Conservation (phyloP, 805 yeast genomes). For the Metschnikowia santaceciliae region DNA sequence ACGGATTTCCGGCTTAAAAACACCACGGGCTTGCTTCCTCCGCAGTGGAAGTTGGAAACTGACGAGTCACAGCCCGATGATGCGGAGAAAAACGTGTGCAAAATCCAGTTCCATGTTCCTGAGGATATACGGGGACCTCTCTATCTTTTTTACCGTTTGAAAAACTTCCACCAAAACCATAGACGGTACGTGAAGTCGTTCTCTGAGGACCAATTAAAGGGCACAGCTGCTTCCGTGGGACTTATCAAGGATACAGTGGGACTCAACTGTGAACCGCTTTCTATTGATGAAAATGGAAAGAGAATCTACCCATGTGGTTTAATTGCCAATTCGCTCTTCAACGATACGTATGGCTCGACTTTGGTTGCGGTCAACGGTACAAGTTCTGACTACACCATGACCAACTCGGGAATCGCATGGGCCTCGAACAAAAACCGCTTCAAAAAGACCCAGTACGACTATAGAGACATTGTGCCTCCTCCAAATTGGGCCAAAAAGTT, state of each 20-base stretch:
- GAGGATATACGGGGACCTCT: slow-evolving; percentile 35
- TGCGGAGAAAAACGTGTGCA: slow-evolving; percentile 47
- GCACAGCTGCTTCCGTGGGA: slow-evolving; percentile 33
- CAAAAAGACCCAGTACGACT: slow-evolving; percentile 38
- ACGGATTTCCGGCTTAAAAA: slow-evolving; percentile 34
- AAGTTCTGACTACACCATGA: slow-evolving; percentile 27
- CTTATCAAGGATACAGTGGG: slow-evolving; percentile 40
- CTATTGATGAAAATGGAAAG: slow-evolving; percentile 38
- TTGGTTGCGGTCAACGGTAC: slow-evolving; percentile 38
- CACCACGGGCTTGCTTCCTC: slow-evolving; percentile 14
- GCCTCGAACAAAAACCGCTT: slow-evolving; percentile 33
- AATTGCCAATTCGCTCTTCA: slow-evolving; percentile 75
- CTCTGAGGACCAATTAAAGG: slow-evolving; percentile 41
- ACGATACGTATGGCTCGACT: slow-evolving; percentile 54
- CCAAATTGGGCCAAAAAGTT: slow-evolving; percentile 43
- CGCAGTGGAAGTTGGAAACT: slow-evolving; percentile 36
- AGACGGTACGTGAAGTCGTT: slow-evolving; percentile 42
- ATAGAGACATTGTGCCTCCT: slow-evolving; percentile 40
- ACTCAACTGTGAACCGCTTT: slow-evolving; percentile 42
- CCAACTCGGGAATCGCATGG: slow-evolving; percentile 42
- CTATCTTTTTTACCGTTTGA: slow-evolving; percentile 39
- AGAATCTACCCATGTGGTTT: slow-evolving; percentile 77
- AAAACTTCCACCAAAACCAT: slow-evolving; percentile 42
- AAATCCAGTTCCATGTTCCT: slow-evolving; percentile 38
- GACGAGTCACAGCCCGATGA: slow-evolving; percentile 44